Evolutionary conservation across 2,329 filamentous ascomycete genomes (phyloP).

Genomic region (Cryphonectria parasitica): DNA sequence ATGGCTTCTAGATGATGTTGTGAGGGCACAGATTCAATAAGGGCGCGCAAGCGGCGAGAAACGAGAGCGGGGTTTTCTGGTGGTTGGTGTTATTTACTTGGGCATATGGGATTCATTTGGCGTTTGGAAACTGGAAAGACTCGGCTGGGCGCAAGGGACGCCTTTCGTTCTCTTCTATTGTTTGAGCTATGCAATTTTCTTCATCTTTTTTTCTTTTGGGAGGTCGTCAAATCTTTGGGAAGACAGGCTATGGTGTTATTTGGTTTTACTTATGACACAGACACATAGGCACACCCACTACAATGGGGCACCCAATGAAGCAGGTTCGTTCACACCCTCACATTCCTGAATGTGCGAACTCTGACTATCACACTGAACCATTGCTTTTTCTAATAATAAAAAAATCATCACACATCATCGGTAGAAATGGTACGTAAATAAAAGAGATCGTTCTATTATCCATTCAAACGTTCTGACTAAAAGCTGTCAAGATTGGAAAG

Average conservation of each 20-base stretch:
- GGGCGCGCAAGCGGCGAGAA: neutral
- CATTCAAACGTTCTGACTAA: neutral
- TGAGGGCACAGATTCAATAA: constrained; percentile 15
- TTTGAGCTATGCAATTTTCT: too few species aligned
- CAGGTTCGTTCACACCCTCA: neutral
- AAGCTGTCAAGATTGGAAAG: neutral
- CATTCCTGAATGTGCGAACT: neutral
- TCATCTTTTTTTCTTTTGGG: neutral
- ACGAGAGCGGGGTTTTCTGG: neutral
- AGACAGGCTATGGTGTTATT: neutral
- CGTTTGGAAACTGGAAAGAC: neutral
- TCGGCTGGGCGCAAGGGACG: neutral
- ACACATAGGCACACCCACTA: neutral
- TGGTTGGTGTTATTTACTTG: neutral
- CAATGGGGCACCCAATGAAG: neutral
- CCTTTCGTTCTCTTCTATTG: neutral
- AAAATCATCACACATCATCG: neutral
- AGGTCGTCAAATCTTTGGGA: neutral
- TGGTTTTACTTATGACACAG: neutral
- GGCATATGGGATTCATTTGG: neutral
- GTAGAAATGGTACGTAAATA: neutral
- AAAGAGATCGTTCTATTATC: neutral
- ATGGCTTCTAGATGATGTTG: neutral
- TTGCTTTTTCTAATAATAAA: too few species aligned
- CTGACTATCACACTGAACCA: neutral